Conservation (phyloP, 2,329 filamentous ascomycete genomes). For the Thielaviopsis musarum region DNA sequence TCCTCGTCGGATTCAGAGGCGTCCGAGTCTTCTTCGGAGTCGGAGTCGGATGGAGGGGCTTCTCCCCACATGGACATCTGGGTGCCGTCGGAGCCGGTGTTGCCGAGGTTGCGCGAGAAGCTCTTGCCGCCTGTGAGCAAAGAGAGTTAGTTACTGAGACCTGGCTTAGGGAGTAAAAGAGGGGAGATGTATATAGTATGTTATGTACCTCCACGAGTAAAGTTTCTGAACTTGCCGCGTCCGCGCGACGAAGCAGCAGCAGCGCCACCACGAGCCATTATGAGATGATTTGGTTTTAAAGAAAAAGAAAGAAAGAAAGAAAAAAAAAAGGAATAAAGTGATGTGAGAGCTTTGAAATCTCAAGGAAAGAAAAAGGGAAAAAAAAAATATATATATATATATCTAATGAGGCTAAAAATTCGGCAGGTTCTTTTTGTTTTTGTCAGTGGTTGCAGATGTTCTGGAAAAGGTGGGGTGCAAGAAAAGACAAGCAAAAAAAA, state of each 20-base stretch:
- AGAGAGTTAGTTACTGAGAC: constrained; percentile 13
- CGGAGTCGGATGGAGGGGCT: constrained; percentile 27
- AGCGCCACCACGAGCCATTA: constrained; percentile 26
- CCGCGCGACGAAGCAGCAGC: constrained; percentile 45
- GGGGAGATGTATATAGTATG: constrained; percentile 7
- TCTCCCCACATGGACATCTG: constrained; percentile 64
- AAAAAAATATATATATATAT: too few relatives aligned
- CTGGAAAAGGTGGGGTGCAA: too few relatives aligned
- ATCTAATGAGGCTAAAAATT: too few relatives aligned
- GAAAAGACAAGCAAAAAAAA: too few relatives aligned
- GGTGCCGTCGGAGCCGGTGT: constrained; percentile 77
- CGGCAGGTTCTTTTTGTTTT: too few relatives aligned
- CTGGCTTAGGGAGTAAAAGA: too few relatives aligned
- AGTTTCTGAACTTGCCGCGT: constrained; percentile 88
- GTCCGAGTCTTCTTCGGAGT: constrained; percentile 28
- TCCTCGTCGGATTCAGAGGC: constrained; percentile 34
- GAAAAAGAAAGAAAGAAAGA: not conserved
- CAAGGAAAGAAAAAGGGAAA: too few relatives aligned
- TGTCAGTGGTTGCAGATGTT: not conserved
- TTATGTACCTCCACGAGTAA: constrained; percentile 63
- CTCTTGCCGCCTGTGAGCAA: constrained; percentile 68
- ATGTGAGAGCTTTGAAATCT: too few relatives aligned
- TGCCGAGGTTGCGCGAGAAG: constrained; percentile 81
- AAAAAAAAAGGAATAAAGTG: too few relatives aligned
- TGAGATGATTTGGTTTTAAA: constrained; percentile 13